phyloP scores from a whole-genome alignment of 805 yeast genomes.

The Kluyveromyces siamensis region DNA sequence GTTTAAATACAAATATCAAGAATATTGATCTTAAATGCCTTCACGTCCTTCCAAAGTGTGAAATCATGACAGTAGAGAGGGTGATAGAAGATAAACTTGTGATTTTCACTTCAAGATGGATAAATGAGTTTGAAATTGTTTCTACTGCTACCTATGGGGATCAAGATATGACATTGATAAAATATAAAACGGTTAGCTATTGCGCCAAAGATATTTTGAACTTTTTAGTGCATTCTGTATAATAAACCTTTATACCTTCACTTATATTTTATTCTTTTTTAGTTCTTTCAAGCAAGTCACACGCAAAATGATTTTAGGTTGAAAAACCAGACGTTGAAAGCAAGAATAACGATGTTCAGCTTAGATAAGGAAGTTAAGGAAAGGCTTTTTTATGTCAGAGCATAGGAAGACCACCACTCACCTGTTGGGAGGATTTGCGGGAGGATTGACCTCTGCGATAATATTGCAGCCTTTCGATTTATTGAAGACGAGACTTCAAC shows the following conservation, averaged over 20 bases:
- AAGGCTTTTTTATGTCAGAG: constrained; percentile 3
- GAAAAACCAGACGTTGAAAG: not conserved
- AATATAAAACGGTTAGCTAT: no score
- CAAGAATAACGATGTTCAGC: no score
- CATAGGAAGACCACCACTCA: constrained; percentile 33
- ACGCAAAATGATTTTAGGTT: not conserved
- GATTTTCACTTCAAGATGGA: constrained; percentile 18
- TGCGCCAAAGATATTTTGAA: not conserved
- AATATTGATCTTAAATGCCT: constrained; percentile 23
- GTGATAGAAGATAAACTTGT: constrained; percentile 7
- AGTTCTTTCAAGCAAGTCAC: not conserved
- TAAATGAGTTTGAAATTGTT: constrained; percentile 11
- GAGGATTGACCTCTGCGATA: constrained; percentile 77
- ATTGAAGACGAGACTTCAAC: constrained; percentile 81
- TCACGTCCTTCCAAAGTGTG: not conserved
- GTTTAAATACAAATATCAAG: constrained; percentile 34
- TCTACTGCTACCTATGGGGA: constrained; percentile 3
- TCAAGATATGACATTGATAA: not conserved
- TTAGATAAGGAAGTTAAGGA: no score
- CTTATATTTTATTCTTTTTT: no score
- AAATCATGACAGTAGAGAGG: not conserved
- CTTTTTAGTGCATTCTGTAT: not conserved
- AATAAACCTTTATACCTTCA: not conserved
- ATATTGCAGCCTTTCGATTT: constrained; percentile 83
- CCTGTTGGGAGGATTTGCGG: constrained; percentile 69